Evolutionary conservation across 179 eudicot species (phyloP).

Genomic region (Patellifolia procumbens): DNA sequence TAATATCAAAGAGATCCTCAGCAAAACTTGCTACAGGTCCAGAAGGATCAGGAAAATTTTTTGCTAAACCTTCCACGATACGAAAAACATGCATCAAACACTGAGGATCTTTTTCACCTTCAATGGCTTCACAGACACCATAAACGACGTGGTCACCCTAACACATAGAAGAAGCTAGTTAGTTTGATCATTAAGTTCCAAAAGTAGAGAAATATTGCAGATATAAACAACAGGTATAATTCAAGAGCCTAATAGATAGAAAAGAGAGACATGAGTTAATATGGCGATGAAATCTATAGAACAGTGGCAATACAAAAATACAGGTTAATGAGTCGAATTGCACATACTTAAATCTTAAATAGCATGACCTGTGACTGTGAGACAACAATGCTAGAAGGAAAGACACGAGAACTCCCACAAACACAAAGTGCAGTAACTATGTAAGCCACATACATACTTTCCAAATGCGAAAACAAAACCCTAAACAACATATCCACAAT

Average conservation of each 20-base stretch:
- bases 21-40: slow-evolving; percentile 72
- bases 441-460: neutral
- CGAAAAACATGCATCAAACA: slow-evolving; percentile 71
- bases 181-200: slow-evolving; percentile 1
- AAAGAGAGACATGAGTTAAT: neutral
- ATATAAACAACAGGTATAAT: slow-evolving; percentile 2
- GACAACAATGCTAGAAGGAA: neutral
- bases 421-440: neutral
- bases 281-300: neutral
- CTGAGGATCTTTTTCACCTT: slow-evolving; percentile 90
- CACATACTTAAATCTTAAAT: neutral
- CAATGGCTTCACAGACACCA: slow-evolving; percentile 86
- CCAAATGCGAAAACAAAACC: neutral
- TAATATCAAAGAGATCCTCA: slow-evolving; percentile 72
- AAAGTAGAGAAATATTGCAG: slow-evolving; percentile 3
- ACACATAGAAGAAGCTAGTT: slow-evolving; percentile 19
- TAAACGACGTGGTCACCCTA: slow-evolving; percentile 74
- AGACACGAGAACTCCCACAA: neutral
- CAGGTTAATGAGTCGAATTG: neutral
- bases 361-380: neutral
- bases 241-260: neutral
- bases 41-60: slow-evolving; percentile 53
- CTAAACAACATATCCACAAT: neutral
- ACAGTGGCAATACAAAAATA: neutral
- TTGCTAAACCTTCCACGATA: slow-evolving; percentile 64